These are phyloP conservation scores for Aspergillus viridinutans DNA, from an alignment of 2,329 filamentous ascomycete species.

Conservation along the genomic window DNA sequence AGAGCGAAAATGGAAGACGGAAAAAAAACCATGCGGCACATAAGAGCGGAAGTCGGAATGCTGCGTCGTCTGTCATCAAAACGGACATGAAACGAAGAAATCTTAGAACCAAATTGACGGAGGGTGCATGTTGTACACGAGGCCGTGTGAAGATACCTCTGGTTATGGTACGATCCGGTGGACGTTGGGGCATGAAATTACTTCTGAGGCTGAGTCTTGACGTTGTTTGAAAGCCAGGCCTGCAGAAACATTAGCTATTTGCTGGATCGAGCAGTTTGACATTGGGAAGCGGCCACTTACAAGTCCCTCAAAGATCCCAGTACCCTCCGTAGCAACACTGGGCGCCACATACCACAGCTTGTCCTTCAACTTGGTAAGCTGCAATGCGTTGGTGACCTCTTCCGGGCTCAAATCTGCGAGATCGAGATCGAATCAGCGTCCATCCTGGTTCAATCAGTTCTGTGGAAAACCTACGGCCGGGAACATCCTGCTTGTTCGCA, in stretches of 20 bases:
- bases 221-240: constrained; percentile 78
- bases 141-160: constrained; percentile 17
- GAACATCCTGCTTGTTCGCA: constrained; percentile 97
- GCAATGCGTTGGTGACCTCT: constrained; percentile 72
- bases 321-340: constrained; percentile 75
- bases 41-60: constrained; percentile 30
- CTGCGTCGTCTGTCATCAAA: constrained; percentile 42
- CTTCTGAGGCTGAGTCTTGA: constrained; percentile 56
- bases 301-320: constrained; percentile 75
- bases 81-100: constrained; percentile 33
- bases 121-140: constrained; percentile 33
- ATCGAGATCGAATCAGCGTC: neutral
- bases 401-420: constrained; percentile 69
- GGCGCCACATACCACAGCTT: constrained; percentile 83
- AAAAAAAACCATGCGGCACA: constrained; percentile 18
- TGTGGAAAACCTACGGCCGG: constrained; percentile 57
- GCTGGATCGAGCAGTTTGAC: neutral
- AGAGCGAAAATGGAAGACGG: constrained; percentile 15
- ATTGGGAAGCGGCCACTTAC: constrained; percentile 39
- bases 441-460: constrained; percentile 12
- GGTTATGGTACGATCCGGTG: constrained; percentile 7
- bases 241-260: constrained; percentile 24
- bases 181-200: constrained; percentile 20
- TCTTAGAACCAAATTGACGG: constrained; percentile 19
- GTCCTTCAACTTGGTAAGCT: constrained; percentile 73